Evolutionary conservation across 108 stramenopile species (phyloP).

Genomic region (Nitzschia sp.): DNA sequence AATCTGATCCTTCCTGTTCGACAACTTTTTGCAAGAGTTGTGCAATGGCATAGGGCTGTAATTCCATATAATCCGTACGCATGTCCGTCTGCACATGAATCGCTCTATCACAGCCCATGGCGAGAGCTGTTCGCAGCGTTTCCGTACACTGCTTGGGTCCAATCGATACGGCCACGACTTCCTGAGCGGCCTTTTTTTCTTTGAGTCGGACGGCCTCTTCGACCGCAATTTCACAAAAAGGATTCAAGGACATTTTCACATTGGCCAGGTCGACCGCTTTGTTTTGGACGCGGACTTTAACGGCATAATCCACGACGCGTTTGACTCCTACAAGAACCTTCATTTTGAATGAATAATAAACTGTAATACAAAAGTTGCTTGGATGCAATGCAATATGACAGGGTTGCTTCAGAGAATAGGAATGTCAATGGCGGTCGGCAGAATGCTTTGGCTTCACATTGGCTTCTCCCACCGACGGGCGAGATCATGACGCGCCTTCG

Average conservation of each 20-base stretch:
- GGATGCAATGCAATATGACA: neutral
- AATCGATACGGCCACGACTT: conserved; percentile 95
- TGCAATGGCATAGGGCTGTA: conserved; percentile 96
- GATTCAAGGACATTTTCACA: conserved; percentile 99
- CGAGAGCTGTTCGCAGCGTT: conserved; percentile 91
- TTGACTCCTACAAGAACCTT: conserved; percentile 97
- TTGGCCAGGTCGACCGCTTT: conserved; percentile 95
- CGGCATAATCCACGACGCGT: conserved; percentile 98
- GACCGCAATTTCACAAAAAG: conserved; percentile 98
- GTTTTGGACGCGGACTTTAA: conserved; percentile 96
- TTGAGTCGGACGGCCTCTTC: conserved; percentile 99
- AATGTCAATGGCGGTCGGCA: too few relatives aligned
- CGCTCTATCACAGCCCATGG: conserved; percentile 89
- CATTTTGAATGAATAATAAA: conserved; percentile 31
- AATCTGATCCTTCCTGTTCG: conserved; percentile 84
- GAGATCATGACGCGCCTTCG: too few relatives aligned
- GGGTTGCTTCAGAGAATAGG: too few relatives aligned
- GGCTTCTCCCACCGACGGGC: too few relatives aligned
- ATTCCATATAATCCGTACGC: conserved; percentile 92
- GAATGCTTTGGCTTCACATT: too few relatives aligned
- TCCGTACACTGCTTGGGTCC: conserved; percentile 98
- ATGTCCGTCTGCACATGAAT: conserved; percentile 95
- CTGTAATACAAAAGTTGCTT: neutral
- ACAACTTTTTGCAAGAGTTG: conserved; percentile 78
- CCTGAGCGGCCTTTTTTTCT: conserved; percentile 82